phyloP scores from a whole-genome alignment of 2,329 filamentous ascomycete genomes.

The Fusarium luffae region DNA sequence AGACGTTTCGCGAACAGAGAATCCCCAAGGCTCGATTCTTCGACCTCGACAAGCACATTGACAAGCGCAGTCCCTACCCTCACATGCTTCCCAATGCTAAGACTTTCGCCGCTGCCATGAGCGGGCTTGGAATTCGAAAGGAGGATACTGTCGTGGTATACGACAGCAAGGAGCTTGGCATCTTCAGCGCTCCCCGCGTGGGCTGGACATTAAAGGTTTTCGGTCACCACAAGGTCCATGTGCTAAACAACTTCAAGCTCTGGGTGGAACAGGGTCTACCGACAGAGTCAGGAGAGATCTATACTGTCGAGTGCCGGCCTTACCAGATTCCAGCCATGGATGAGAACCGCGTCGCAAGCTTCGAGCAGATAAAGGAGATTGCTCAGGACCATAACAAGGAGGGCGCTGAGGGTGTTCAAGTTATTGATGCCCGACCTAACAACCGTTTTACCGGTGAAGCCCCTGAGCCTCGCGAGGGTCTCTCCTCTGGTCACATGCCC shows the following conservation, averaged over 20 bases:
- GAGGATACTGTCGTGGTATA: slow-evolving; percentile 96
- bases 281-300: slow-evolving; percentile 81
- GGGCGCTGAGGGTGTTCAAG: slow-evolving; percentile 83
- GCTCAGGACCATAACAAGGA: slow-evolving; percentile 83
- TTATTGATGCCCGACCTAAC: slow-evolving; percentile 84
- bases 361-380: slow-evolving; percentile 84
- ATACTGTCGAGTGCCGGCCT: slow-evolving; percentile 71
- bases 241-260: slow-evolving; percentile 95
- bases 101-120: slow-evolving; percentile 88
- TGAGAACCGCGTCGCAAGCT: slow-evolving; percentile 75
- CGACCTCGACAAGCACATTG: slow-evolving; percentile 91
- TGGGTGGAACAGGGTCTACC: slow-evolving; percentile 89
- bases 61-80: slow-evolving; percentile 87
- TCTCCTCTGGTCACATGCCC: slow-evolving; percentile 93
- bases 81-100: slow-evolving; percentile 92
- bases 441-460: slow-evolving; percentile 86
- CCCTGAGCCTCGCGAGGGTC: slow-evolving; percentile 85
- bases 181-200: slow-evolving; percentile 93
- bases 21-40: slow-evolving; percentile 96
- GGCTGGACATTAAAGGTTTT: slow-evolving; percentile 94
- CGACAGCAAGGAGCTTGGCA: slow-evolving; percentile 88
- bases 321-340: slow-evolving; percentile 73
- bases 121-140: slow-evolving; percentile 83
- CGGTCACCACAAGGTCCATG: slow-evolving; percentile 86
- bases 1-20: slow-evolving; percentile 82